Percentiles rank a stretch among this genome's conserved stretches.
Conservation (phyloP, 2,329 filamentous ascomycete genomes). For the Colletotrichum limetticola region DNA sequence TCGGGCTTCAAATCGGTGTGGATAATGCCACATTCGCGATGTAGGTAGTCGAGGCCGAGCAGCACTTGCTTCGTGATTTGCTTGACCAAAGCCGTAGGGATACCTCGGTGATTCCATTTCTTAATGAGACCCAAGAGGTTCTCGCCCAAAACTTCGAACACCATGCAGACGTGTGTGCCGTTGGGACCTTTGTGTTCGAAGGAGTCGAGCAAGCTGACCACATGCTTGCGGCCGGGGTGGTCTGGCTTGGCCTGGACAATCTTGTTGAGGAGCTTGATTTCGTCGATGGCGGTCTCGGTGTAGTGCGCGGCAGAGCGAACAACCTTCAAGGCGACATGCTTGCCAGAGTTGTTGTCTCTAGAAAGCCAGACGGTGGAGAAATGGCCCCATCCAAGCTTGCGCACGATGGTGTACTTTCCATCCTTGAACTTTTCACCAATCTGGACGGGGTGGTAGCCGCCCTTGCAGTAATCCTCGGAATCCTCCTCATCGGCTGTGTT, state of each 20-base stretch:
- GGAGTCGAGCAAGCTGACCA: slow-evolving; percentile 94
- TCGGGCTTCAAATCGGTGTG: slow-evolving; percentile 98
- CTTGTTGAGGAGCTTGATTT: slow-evolving; percentile 97
- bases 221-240: slow-evolving; percentile 93
- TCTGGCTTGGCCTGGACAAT: slow-evolving; percentile 95
- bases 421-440: slow-evolving; percentile 98
- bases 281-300: slow-evolving; percentile 97
- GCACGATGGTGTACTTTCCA: slow-evolving; percentile 93
- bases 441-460: slow-evolving; percentile 94
- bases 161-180: slow-evolving; percentile 98
- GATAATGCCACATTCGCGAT: slow-evolving; percentile 98
- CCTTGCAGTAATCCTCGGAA: slow-evolving; percentile 99
- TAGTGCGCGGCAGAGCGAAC: slow-evolving; percentile 98
- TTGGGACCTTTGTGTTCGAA: slow-evolving; percentile 99
- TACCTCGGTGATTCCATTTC: slow-evolving; percentile 97
- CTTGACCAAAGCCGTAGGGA: slow-evolving; percentile 95
- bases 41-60: slow-evolving; percentile 93
- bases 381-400: slow-evolving; percentile 97
- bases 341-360: slow-evolving; percentile 85
- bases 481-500: slow-evolving; percentile 98
- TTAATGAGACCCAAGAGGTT: slow-evolving; percentile 96
- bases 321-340: slow-evolving; percentile 97
- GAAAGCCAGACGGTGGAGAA: slow-evolving; percentile 96
- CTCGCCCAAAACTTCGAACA: slow-evolving; percentile 97
- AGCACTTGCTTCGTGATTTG: slow-evolving; percentile 99